Evolutionary conservation across 2,329 filamentous ascomycete genomes (phyloP).

Genomic region (Sclerotiophoma versabilis): DNA sequence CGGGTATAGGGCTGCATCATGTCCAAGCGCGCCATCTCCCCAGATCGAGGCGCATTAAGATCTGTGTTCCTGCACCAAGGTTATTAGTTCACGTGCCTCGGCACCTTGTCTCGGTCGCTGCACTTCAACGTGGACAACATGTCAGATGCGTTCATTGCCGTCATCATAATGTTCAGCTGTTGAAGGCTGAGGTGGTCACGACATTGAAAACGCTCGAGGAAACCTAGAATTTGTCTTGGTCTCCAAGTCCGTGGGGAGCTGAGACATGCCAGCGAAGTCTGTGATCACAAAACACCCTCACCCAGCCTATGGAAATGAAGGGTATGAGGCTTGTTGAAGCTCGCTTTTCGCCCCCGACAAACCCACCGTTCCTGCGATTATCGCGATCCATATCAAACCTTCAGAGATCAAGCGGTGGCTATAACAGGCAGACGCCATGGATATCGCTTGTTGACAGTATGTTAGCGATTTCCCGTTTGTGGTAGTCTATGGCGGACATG

Average conservation of each 20-base stretch:
- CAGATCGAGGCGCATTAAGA: not conserved
- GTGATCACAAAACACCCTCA: conserved; percentile 2
- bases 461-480: not conserved
- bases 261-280: conserved; percentile 27
- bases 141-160: not conserved
- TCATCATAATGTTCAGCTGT: not conserved
- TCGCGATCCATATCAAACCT: not conserved
- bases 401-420: not conserved
- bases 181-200: not conserved
- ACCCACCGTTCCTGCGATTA: conserved; percentile 1
- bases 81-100: conserved; percentile 1
- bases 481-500: not conserved
- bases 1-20: conserved; percentile 12
- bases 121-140: not conserved
- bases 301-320: not conserved
- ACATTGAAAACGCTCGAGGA: not conserved
- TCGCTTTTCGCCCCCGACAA: conserved; percentile 4
- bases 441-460: not conserved
- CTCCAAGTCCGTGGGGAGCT: not conserved
- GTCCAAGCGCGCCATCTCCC: not conserved
- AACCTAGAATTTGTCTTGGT: not conserved
- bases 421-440: not conserved
- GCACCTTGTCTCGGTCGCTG: not conserved
- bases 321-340: not conserved
- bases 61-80: not conserved